Base-by-base conservation (phyloP, 441 rosid genomes). In the Hura crepitans region DNA sequence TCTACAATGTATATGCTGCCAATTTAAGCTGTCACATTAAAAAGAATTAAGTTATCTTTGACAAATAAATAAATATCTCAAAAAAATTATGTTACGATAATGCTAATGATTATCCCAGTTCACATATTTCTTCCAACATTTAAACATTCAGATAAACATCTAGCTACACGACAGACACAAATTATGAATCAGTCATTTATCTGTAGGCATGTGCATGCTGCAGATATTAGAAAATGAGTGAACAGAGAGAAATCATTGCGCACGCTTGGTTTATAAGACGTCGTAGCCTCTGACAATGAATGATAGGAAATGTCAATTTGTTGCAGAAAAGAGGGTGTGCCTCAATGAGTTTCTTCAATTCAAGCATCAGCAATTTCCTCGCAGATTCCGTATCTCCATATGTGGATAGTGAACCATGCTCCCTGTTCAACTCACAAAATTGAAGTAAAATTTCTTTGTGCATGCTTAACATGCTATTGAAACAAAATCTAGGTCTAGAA, bases 231-330 rank as follows among this genome's bases (percentile, higher is more conserved):
- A 9, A 20, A 53, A 39, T 58, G 31, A 35, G 18, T 13, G 45
- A 72, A 64, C 10, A 50, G 39, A 50, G 64, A 53, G 22, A 58
- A 33, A 67, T 27, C 27, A 35, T 62, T 46, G n/a, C n/a, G n/a
- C 46, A 85, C 91, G 89, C 80, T 75, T 87, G 91, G 75, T 85
- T 85, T 51, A 87, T 72, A 53, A 87, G 81, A 57, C 84, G 70
- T 7, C 86, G 75, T 59, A 85, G 68, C 75, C 91, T 85, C n/a
- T 80, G 80, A 62, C 45, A 63, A 73, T 74, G 68, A 31, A 81
- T 77, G 81, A 67, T 72, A 6, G 87, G 91, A 65, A 83, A 81
- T 42, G 77, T 66, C 77, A 87, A 74, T 77, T 83, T 87, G 64
- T 77, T 82, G 15, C 65, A 70, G 65, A 87, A 80, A 65, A 77